Percentiles rank a stretch among this genome's conserved stretches.
Evolutionary conservation across 345 rosid genomes (phyloP).

Genomic region (Kernera saxatilis): DNA sequence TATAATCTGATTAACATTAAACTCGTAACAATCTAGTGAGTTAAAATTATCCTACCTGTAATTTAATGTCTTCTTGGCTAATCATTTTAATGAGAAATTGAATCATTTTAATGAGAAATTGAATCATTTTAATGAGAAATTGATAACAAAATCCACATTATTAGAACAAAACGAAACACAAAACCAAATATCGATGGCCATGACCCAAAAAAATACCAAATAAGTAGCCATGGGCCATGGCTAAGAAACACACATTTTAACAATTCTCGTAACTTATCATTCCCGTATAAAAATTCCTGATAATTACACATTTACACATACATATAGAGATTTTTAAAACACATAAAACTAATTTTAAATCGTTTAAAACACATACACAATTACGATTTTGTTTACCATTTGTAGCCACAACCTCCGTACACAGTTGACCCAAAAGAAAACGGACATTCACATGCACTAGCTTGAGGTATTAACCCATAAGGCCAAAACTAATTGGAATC

Average conservation of each 20-base stretch:
- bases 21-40: no score
- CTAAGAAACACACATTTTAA: not conserved
- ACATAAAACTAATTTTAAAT: not conserved
- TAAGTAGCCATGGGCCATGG: not conserved
- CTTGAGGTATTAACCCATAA: not conserved
- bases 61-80: no score
- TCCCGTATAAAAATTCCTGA: not conserved
- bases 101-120: no score
- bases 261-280: not conserved
- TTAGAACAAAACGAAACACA: no score
- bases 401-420: not conserved
- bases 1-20: no score
- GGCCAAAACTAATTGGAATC: not conserved
- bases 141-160: no score
- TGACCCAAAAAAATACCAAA: not conserved
- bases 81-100: no score
- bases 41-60: no score
- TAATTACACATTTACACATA: no score
- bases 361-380: not conserved
- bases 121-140: no score
- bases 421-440: not conserved
- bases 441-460: slow-evolving; percentile 4
- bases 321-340: not conserved
- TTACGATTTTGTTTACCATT: not conserved
- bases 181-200: no score